phyloP scores from a whole-genome alignment of 2,329 filamentous ascomycete genomes.

The Ceratocystis harringtonii region DNA sequence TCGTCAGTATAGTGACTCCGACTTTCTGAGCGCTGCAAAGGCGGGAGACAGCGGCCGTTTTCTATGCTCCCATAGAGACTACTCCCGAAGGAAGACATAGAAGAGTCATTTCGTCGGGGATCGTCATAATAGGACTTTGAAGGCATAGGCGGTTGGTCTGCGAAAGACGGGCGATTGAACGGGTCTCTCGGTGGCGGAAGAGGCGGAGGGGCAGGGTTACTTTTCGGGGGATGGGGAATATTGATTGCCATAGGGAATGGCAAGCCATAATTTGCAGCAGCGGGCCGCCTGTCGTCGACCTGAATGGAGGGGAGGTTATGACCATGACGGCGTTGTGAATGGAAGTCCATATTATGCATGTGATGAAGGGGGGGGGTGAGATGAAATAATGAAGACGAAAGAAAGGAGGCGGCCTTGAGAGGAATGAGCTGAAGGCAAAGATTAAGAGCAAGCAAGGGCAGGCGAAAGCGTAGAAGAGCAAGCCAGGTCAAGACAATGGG shows the following conservation, averaged over 20 bases:
- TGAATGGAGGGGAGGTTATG: slow-evolving; percentile 15
- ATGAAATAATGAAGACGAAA: background rate
- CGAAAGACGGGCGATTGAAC: slow-evolving; percentile 5
- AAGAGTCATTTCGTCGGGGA: slow-evolving; percentile 9
- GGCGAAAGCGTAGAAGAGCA: background rate
- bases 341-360: slow-evolving; percentile 12
- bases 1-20: slow-evolving; percentile 26
- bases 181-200: slow-evolving; percentile 18
- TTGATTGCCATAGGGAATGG: slow-evolving; percentile 16
- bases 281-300: slow-evolving; percentile 14
- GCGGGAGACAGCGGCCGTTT: slow-evolving; percentile 23
- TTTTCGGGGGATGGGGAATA: slow-evolving; percentile 15
- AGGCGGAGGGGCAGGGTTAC: slow-evolving; percentile 16
- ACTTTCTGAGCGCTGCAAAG: slow-evolving; percentile 6
- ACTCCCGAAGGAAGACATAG: slow-evolving; percentile 15
- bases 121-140: slow-evolving; percentile 6
- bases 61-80: slow-evolving; percentile 31
- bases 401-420: background rate
- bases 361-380: background rate
- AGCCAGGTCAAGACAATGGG: background rate
- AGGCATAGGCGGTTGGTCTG: slow-evolving; percentile 3
- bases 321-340: slow-evolving; percentile 15
- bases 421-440: background rate
- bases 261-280: slow-evolving; percentile 7
- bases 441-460: background rate